phyloP scores from a whole-genome alignment of 352 stramenopile genomes.

The Lagenidium sp. region DNA sequence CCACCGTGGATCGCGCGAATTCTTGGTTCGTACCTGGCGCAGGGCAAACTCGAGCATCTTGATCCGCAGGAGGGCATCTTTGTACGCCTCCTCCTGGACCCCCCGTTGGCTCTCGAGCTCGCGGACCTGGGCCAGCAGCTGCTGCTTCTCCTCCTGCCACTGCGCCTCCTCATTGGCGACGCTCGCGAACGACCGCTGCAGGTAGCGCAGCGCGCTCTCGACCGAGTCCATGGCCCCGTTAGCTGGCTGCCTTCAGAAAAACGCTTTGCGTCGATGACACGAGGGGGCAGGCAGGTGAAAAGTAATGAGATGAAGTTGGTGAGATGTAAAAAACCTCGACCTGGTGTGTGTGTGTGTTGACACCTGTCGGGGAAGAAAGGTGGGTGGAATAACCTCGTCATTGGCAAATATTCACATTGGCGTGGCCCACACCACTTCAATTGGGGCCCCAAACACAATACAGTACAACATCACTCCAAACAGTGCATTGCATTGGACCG shows the following conservation, averaged over 20 bases:
- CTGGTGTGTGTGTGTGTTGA: too few species aligned
- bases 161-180: constrained; percentile 63
- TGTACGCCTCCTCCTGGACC: constrained; percentile 77
- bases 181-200: constrained; percentile 79
- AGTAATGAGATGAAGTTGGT: too few species aligned
- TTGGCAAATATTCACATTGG: neutral
- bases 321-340: too few species aligned
- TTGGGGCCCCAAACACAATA: neutral
- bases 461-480: too few species aligned
- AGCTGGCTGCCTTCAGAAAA: neutral
- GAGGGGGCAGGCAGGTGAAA: too few species aligned
- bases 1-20: constrained; percentile 4
- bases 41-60: constrained; percentile 88
- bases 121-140: constrained; percentile 63
- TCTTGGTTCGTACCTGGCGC: constrained; percentile 32
- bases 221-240: constrained; percentile 63
- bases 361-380: neutral
- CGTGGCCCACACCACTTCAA: constrained; percentile 13
- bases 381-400: constrained; percentile 1
- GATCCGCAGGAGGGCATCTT: constrained; percentile 74
- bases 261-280: too few species aligned
- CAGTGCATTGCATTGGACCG: too few species aligned
- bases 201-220: constrained; percentile 74
- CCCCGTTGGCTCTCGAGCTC: constrained; percentile 70
- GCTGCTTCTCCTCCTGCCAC: constrained; percentile 70